These are phyloP conservation scores for Laetiporus sulphureus DNA, from an alignment of 1,284 basidiomycete species.

Conservation along the genomic window DNA sequence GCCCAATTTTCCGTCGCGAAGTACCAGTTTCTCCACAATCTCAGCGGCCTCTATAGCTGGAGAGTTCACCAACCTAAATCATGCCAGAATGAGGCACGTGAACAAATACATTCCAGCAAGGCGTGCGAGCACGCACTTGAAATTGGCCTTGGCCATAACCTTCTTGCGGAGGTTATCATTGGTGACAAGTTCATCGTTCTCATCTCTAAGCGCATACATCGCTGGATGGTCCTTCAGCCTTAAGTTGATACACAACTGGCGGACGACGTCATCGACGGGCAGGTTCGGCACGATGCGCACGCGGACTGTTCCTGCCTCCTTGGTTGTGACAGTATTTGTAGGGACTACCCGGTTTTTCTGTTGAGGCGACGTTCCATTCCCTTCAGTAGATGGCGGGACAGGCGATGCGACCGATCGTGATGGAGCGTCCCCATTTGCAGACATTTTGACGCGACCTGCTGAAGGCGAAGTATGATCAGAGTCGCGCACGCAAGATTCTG, in stretches of 20 bases:
- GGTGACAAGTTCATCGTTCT: conserved; percentile 85
- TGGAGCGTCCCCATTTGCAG: conserved; percentile 12
- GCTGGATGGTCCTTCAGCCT: conserved; percentile 79
- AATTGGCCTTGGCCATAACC: conserved; percentile 70
- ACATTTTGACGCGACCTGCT: no score
- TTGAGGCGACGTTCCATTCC: conserved; percentile 33
- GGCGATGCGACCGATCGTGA: conserved; percentile 10
- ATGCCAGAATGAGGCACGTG: background rate
- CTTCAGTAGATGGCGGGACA: conserved; percentile 23
- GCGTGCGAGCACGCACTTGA: conserved; percentile 57
- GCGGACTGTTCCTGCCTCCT: conserved; percentile 65
- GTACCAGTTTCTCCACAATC: conserved; percentile 65
- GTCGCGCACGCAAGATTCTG: no score
- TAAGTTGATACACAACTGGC: conserved; percentile 73
- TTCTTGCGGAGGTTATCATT: conserved; percentile 82
- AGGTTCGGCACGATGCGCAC: conserved; percentile 77
- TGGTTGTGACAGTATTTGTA: conserved; percentile 74
- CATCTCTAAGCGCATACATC: conserved; percentile 83
- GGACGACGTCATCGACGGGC: conserved; percentile 73
- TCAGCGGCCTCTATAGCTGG: conserved; percentile 80
- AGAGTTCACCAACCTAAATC: conserved; percentile 66
- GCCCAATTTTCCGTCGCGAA: conserved; percentile 59
- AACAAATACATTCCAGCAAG: background rate
- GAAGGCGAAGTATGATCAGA: no score
- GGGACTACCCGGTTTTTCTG: conserved; percentile 49